phyloP scores from a whole-genome alignment of 345 rosid genomes.

The Psidium guajava region DNA sequence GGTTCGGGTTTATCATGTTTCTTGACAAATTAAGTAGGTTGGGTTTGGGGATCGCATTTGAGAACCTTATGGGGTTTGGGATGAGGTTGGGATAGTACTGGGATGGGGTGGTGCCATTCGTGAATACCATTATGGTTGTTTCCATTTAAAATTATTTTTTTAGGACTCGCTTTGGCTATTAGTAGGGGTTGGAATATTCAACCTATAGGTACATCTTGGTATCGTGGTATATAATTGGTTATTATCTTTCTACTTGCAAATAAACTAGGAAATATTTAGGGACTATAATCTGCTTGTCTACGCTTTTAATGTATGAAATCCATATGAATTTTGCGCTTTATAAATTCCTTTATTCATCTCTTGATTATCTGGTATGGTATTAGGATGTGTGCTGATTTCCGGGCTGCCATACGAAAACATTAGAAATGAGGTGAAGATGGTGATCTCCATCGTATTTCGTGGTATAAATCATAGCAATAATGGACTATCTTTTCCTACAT shows the following conservation, averaged over 20 bases:
- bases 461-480: background rate
- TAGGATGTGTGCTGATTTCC: background rate
- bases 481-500: conserved; percentile 5
- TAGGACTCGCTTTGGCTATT: background rate
- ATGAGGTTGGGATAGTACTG: background rate
- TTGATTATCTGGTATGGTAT: background rate
- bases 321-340: background rate
- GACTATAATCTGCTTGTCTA: background rate
- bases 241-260: background rate
- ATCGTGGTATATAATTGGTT: background rate
- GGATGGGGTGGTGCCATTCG: accelerated
- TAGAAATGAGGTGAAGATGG: background rate
- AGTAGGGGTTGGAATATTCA: background rate
- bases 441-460: background rate
- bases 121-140: background rate
- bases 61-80: background rate
- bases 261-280: background rate
- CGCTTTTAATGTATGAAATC: background rate
- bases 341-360: background rate
- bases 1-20: background rate
- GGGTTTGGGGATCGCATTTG: background rate
- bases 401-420: background rate
- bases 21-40: background rate
- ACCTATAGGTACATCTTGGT: background rate
- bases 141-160: background rate